Conservation (phyloP, 768 basidiomycete species). For the Tulasnella sp. region DNA sequence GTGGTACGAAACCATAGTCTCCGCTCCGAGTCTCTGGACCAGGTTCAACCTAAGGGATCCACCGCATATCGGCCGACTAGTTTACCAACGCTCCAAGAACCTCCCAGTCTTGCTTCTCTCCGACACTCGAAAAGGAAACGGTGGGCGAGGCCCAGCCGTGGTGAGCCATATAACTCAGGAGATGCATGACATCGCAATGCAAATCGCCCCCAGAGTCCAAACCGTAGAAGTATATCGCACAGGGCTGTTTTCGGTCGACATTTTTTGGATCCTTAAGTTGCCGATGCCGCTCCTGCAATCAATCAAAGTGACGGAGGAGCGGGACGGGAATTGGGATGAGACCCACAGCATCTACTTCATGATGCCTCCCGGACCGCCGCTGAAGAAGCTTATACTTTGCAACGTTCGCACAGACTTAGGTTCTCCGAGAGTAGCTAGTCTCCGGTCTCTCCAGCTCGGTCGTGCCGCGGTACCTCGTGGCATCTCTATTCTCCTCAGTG, state of each 20-base stretch:
- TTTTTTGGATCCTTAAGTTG: neutral
- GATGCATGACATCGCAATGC: neutral
- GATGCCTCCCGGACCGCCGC: neutral
- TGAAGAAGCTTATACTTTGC: neutral
- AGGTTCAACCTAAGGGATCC: neutral
- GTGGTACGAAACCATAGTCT: neutral
- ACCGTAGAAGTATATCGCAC: too few relatives aligned
- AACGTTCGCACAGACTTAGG: neutral
- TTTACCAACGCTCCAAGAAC: neutral
- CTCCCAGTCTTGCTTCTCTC: neutral
- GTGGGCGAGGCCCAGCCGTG: neutral
- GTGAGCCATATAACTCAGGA: neutral
- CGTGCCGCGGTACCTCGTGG: neutral
- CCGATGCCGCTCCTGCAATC: neutral
- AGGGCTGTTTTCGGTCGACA: neutral
- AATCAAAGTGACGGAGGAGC: neutral
- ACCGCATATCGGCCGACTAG: neutral
- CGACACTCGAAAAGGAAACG: neutral
- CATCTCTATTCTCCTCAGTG: neutral
- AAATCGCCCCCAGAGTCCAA: too few relatives aligned
- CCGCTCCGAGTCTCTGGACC: neutral
- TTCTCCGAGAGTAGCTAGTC: neutral
- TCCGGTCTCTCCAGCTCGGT: neutral
- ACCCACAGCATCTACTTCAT: neutral
- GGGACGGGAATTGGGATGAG: neutral